Evolutionary conservation across 371 early-diverging fungal species (phyloP).

Genomic region (Haplosporangium sp.): DNA sequence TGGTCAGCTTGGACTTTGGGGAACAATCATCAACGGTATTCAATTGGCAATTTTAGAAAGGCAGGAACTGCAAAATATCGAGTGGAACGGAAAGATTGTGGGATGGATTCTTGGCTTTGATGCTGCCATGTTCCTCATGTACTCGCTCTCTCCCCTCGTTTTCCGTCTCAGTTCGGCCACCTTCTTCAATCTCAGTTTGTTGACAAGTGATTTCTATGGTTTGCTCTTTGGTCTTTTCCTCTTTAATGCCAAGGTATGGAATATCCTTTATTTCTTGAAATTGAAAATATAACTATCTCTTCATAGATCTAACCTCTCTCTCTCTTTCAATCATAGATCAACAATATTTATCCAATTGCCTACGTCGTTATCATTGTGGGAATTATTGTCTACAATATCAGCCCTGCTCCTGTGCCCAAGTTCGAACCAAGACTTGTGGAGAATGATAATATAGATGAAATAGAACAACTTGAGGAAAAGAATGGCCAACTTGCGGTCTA

Average conservation of each 20-base stretch:
- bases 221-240: conserved; percentile 76
- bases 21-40: conserved; percentile 74
- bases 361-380: conserved; percentile 72
- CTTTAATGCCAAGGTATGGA: conserved; percentile 65
- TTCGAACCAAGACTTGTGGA: conserved; percentile 30
- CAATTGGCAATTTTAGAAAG: conserved; percentile 78
- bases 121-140: conserved; percentile 74
- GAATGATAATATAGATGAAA: background rate
- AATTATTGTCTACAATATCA: conserved; percentile 71
- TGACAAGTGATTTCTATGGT: conserved; percentile 84
- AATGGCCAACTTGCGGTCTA: conserved; percentile 16
- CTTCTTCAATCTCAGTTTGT: conserved; percentile 80
- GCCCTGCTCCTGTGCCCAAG: conserved; percentile 58
- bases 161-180: conserved; percentile 78
- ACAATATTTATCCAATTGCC: conserved; percentile 73
- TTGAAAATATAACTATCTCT: background rate
- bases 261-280: background rate
- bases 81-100: conserved; percentile 62
- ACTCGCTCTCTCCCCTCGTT: conserved; percentile 75
- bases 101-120: conserved; percentile 73
- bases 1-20: conserved; percentile 79
- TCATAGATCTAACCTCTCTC: background rate
- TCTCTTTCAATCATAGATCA: conserved; percentile 43
- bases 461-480: background rate
- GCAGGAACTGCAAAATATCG: conserved; percentile 50